A percentile compares a stretch with the other conserved stretches of the same genome.
phyloP scores from a whole-genome alignment of 371 early-diverging fungal genomes.

The Mortierella sp. region DNA sequence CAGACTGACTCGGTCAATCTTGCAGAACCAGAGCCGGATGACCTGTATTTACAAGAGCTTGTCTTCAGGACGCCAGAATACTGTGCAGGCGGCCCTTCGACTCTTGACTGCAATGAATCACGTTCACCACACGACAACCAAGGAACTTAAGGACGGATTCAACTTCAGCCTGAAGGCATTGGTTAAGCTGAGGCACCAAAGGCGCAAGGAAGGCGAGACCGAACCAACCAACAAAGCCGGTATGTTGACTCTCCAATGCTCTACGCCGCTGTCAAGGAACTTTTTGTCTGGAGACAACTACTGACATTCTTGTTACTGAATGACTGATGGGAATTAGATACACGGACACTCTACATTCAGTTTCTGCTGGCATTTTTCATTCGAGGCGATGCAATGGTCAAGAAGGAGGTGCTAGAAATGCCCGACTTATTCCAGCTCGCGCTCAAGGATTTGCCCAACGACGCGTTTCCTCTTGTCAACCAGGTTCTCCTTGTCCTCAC shows the following conservation, averaged over 20 bases:
- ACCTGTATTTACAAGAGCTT: constrained; percentile 46
- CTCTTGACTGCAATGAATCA: constrained; percentile 65
- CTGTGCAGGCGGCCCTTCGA: constrained; percentile 59
- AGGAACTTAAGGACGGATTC: constrained; percentile 52
- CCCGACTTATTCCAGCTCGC: constrained; percentile 77
- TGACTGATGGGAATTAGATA: constrained; percentile 58
- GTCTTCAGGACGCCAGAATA: constrained; percentile 51
- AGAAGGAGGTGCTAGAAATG: constrained; percentile 76
- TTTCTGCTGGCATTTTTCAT: constrained; percentile 84
- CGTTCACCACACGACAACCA: constrained; percentile 53
- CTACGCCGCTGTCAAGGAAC: background rate
- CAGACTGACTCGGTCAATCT: constrained; percentile 45
- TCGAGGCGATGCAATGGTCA: constrained; percentile 76
- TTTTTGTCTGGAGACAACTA: background rate
- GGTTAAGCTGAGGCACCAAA: constrained; percentile 36
- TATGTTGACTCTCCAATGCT: no score
- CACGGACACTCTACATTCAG: constrained; percentile 74
- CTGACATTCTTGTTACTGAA: constrained; percentile 54
- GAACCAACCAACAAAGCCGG: constrained; percentile 34
- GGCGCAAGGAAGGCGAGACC: constrained; percentile 49
- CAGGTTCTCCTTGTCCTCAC: constrained; percentile 70
- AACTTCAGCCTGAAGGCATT: constrained; percentile 51
- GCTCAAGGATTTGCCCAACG: constrained; percentile 75
- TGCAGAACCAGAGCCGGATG: constrained; percentile 54
- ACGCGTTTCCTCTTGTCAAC: constrained; percentile 74